Evolutionary conservation across 371 early-diverging fungal genomes (phyloP).

Genomic region (Haplosporangium sp.): DNA sequence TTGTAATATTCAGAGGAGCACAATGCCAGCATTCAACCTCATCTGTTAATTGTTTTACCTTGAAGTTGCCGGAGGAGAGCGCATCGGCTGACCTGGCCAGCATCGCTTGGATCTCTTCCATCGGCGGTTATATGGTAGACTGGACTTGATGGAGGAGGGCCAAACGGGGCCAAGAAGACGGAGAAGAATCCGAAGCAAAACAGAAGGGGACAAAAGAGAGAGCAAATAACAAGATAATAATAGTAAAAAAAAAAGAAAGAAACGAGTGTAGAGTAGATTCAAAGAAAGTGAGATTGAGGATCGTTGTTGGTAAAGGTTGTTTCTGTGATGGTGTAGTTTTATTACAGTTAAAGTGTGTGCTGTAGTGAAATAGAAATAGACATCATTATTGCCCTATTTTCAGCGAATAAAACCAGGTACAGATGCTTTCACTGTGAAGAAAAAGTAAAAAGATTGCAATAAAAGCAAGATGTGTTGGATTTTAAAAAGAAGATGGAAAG

Average conservation of each 20-base stretch:
- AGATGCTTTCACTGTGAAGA: too few relatives aligned
- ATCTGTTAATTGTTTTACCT: conserved; percentile 20
- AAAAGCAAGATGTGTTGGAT: too few relatives aligned
- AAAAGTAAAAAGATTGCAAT: too few relatives aligned
- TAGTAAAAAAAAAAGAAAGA: neutral
- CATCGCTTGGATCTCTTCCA: conserved; percentile 55
- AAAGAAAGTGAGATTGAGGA: neutral
- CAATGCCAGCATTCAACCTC: neutral
- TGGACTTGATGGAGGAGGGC: conserved; percentile 19
- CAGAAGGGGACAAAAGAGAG: neutral
- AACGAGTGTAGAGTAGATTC: neutral
- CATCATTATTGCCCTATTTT: neutral
- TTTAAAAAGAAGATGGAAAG: too few relatives aligned
- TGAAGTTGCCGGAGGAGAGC: conserved; percentile 43
- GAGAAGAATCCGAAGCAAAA: neutral
- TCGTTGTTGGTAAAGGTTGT: neutral
- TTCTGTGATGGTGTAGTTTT: neutral
- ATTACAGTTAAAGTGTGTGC: neutral
- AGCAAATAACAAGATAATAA: neutral
- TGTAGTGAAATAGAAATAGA: neutral
- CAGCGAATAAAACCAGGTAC: neutral
- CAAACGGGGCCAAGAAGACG: conserved; percentile 16
- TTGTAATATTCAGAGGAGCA: neutral
- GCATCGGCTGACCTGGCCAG: conserved; percentile 50
- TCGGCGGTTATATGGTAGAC: conserved; percentile 9